These are phyloP conservation scores for Metschnikowia arizonensis DNA, from an alignment of 805 yeast species.

Conservation along the genomic window DNA sequence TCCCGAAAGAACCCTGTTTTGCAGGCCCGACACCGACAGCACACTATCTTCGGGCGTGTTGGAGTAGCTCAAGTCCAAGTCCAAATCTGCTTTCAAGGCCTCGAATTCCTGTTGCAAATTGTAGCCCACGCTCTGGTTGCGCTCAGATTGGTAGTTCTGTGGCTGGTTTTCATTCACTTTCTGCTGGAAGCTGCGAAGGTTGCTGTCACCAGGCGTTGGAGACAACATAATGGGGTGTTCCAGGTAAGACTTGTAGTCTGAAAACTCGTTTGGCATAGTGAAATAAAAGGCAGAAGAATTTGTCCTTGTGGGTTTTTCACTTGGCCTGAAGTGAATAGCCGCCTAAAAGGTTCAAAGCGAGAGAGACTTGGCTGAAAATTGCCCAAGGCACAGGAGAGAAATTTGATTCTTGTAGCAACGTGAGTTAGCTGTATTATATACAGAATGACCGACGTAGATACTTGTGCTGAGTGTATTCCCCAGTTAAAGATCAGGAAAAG, in stretches of 20 bases:
- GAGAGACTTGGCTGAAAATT: not conserved
- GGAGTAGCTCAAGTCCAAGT: conserved; percentile 35
- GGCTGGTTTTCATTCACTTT: conserved; percentile 5
- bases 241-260: conserved; percentile 14
- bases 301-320: conserved; percentile 1
- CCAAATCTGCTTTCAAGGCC: conserved; percentile 44
- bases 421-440: not conserved
- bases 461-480: conserved; percentile 1
- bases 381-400: not conserved
- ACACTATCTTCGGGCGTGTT: conserved; percentile 5
- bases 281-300: not conserved
- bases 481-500: conserved; percentile 2
- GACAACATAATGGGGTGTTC: conserved; percentile 40
- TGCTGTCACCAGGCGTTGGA: conserved; percentile 37
- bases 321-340: conserved; percentile 5
- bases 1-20: conserved; percentile 8
- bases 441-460: conserved; percentile 1
- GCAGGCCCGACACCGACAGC: conserved; percentile 2
- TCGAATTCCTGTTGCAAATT: conserved; percentile 46
- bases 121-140: conserved; percentile 44
- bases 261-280: conserved; percentile 11
- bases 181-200: conserved; percentile 6
- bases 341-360: not conserved
- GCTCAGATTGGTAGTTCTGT: conserved; percentile 13
- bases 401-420: not conserved